Evolutionary conservation across 2,329 filamentous ascomycete species (phyloP).

Genomic region (Sporothrix pallida): DNA sequence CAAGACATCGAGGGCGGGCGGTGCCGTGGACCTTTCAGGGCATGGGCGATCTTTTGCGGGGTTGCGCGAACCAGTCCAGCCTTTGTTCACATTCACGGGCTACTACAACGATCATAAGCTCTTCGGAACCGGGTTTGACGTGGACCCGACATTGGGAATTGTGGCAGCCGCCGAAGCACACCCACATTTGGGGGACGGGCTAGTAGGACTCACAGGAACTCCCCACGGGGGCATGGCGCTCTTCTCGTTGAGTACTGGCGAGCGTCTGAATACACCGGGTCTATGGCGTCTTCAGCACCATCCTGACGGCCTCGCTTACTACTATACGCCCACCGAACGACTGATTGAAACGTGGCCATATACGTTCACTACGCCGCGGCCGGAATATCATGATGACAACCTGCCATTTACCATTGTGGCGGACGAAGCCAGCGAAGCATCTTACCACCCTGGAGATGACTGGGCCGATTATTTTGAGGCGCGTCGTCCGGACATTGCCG

Average conservation of each 20-base stretch:
- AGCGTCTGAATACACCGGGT: slow-evolving; percentile 44
- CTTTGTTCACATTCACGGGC: slow-evolving; percentile 55
- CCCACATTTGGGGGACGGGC: slow-evolving; percentile 41
- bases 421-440: not conserved
- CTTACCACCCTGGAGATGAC: too few species aligned
- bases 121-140: slow-evolving; percentile 53
- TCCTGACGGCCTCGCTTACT: not conserved
- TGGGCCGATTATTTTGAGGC: not conserved
- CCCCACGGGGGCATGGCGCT: slow-evolving; percentile 55
- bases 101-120: slow-evolving; percentile 56
- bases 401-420: not conserved
- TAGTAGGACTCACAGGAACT: too few species aligned
- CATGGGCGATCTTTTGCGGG: not conserved
- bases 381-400: too few species aligned
- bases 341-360: too few species aligned
- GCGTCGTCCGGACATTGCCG: slow-evolving; percentile 42
- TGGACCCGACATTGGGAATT: slow-evolving; percentile 55
- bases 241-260: slow-evolving; percentile 57
- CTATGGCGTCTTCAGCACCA: slow-evolving; percentile 38
- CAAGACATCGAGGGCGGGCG: not conserved
- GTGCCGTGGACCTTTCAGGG: not conserved
- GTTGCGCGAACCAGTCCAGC: slow-evolving; percentile 38
- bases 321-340: slow-evolving; percentile 23
- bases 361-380: too few species aligned
- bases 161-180: slow-evolving; percentile 60